Base-by-base conservation (phyloP, 176 grass and related monocot genomes). In the Carex parvula region DNA sequence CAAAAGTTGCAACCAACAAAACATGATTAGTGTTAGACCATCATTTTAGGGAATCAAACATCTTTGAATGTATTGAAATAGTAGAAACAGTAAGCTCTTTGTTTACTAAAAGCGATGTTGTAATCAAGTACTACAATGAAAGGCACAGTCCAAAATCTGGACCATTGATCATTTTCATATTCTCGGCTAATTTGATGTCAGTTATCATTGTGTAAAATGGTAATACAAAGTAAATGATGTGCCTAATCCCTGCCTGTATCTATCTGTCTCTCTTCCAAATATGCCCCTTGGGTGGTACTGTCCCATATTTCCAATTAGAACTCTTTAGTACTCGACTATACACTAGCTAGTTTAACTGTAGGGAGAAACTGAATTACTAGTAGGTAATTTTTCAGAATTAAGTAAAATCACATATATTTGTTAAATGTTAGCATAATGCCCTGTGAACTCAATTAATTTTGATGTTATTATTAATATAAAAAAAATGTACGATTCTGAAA, bases 1-100 rank as follows among this genome's bases (percentile, higher is more conserved):
- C 5, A 73, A 87, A 71, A 37, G 79, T 68, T n/a, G 8, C 17
- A 73, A 35, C 2, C 16, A 17, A 85, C 57, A 20, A 83, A 60
- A 30, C 58, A 80, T 86, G 33, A 60, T 68, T 26, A 55, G 5
- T 72, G 69, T 54, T 75, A 18, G 71, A 75, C 2, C 42, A 29
- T 7, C 16, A 53, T 53, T 76, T 53, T 3, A 48, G 30, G 29
- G 10, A 21, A 3, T 18, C 64, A 39, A 41, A 2, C 16, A 24
- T 62, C 60, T 70, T 41, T 70, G 2, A 68, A 16, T 15, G 0
- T 37, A 68, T 3, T 8, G 5, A 35, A 68, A 37, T 2, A 68
- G 5, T 37, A 37, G 4, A 65, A 68, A 68, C 4, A 35, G 18
- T 15, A 68, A 68, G 60, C 60, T 62, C 15, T 35, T 32, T 67